phyloP scores from a whole-genome alignment of 441 rosid genomes.

The Aleurites moluccanus region DNA sequence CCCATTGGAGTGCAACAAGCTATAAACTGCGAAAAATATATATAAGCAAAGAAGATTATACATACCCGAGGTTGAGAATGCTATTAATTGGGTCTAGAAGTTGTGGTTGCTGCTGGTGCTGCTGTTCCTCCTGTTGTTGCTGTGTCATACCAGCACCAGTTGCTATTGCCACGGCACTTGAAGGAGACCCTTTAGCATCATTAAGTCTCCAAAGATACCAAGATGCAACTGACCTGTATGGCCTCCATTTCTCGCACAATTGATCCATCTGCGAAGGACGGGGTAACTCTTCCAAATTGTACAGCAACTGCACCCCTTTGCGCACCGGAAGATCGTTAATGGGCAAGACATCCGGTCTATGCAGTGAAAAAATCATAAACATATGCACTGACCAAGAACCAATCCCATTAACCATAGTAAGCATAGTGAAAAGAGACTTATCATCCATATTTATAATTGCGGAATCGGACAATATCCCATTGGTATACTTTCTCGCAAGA shows the following conservation, averaged over 20 bases:
- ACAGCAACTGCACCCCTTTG: constrained; percentile 85
- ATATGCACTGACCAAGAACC: constrained; percentile 99
- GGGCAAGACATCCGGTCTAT: constrained; percentile 93
- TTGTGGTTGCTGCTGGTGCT: constrained; percentile 57
- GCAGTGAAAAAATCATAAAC: constrained; percentile 96
- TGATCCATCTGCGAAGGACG: constrained; percentile 94
- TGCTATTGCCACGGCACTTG: constrained; percentile 60
- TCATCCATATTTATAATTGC: constrained; percentile 88
- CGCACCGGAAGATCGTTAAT: constrained; percentile 86
- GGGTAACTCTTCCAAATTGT: constrained; percentile 79
- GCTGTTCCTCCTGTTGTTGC: constrained; percentile 56
- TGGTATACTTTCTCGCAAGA: constrained; percentile 85
- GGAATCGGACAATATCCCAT: constrained; percentile 74
- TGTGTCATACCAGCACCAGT: constrained; percentile 51
- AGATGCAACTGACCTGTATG: constrained; percentile 84
- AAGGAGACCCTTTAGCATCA: constrained; percentile 71
- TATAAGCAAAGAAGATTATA: background rate
- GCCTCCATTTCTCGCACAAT: constrained; percentile 89
- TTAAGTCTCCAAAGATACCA: constrained; percentile 92
- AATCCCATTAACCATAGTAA: constrained; percentile 97
- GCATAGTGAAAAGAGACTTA: constrained; percentile 90
- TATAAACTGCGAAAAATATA: background rate
- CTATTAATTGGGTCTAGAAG: constrained; percentile 80
- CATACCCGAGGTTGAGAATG: constrained; percentile 85
- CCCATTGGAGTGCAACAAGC: too few species aligned